Conservation (phyloP, 2,329 filamentous ascomycete genomes). For the Colletotrichum eleusines region DNA sequence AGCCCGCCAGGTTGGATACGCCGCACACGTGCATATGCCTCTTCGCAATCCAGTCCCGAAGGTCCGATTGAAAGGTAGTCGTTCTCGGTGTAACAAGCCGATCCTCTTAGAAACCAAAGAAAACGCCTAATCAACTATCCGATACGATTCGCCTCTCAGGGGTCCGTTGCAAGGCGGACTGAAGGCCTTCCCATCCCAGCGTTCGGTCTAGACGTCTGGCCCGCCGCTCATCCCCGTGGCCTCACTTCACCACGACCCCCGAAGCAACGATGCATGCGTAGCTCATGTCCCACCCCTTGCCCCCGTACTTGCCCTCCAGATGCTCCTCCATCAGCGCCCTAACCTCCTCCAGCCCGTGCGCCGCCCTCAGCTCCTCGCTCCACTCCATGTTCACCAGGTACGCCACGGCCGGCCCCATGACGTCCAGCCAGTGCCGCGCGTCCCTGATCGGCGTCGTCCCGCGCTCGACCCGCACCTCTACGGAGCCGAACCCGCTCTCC, state of each 20-base stretch:
- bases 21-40: background rate
- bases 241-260: background rate
- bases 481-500: background rate
- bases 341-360: background rate
- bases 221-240: background rate
- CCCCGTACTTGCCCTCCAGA: background rate
- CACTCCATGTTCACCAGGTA: background rate
- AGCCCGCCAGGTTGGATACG: background rate
- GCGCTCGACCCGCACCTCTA: background rate
- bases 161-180: background rate
- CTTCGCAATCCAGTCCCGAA: no score
- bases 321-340: background rate
- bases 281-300: background rate
- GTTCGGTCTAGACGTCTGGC: no score
- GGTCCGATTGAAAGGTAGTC: background rate
- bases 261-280: background rate
- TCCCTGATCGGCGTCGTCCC: background rate
- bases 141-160: background rate
- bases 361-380: background rate
- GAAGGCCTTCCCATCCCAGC: no score
- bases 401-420: background rate
- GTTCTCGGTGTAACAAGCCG: background rate
- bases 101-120: fast-evolving
- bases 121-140: no score
- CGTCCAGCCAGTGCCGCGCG: background rate